phyloP scores from a whole-genome alignment of 495 filamentous ascomycete species.

The Lepraria neglecta region DNA sequence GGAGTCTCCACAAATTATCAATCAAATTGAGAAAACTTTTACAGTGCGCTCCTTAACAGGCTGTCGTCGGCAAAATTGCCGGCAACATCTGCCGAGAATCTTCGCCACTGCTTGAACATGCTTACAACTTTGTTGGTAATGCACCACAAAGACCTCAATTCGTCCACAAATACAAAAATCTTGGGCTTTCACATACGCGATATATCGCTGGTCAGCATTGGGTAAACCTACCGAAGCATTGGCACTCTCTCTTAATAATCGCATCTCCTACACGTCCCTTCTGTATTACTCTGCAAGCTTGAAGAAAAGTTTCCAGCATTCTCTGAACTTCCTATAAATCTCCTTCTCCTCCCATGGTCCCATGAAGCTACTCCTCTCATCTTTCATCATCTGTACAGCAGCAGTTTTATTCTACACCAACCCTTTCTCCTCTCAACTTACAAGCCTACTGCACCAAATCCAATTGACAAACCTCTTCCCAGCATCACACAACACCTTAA shows the following conservation, averaged over 20 bases:
- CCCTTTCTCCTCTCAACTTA: constrained; percentile 6
- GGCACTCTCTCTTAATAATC: neutral
- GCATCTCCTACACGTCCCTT: neutral
- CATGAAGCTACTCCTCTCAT: constrained; percentile 41
- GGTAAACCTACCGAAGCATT: neutral
- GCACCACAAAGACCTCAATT: neutral
- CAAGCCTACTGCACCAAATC: neutral
- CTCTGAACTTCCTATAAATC: constrained; percentile 33
- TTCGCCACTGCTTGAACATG: constrained; percentile 11
- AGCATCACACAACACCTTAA: constrained; percentile 4
- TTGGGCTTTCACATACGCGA: neutral
- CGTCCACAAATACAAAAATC: neutral
- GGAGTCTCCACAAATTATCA: too few relatives aligned
- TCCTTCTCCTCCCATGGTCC: constrained; percentile 19
- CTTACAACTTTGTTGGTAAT: constrained; percentile 19
- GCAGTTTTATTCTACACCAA: constrained; percentile 31
- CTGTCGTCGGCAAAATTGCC: neutral
- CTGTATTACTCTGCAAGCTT: neutral
- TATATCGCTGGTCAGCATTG: constrained; percentile 4
- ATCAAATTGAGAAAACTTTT: too few relatives aligned
- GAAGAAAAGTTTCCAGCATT: constrained; percentile 19
- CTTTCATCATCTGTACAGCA: constrained; percentile 42
- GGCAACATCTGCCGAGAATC: constrained; percentile 5
- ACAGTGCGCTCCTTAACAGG: neutral
- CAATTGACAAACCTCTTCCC: constrained; percentile 7